Base-by-base conservation (phyloP, 106 monocot species). In the Allium cepa region DNA sequence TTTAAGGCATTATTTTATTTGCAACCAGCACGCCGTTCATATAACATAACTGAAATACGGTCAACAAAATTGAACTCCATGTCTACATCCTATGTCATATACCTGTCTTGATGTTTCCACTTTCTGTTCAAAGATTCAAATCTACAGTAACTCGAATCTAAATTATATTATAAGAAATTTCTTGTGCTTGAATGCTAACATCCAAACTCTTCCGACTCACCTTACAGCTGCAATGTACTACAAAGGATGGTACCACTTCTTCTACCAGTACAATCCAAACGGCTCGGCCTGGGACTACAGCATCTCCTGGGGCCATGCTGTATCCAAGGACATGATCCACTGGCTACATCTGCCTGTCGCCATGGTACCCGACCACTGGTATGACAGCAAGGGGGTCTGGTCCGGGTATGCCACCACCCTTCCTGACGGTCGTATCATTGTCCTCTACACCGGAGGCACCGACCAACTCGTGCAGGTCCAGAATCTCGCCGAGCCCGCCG, bases 201-300 rank as follows among this genome's bases (percentile, higher is more conserved):
- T 36, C 36, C 36, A 36, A 36, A 36, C 36, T 36, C 36, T 36
- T 36, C 36, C 36, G 5, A 36, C 36, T 36, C 5, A 36, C 36
- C 4, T 3, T 36, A 5, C 36, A 84, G 85, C 79, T 10, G 85
- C 88, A 12, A 57, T 85, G 47, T 89, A 55, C 62, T 85, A 89
- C 75, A 85, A 82, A 22, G 88, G 88, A 0, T 89, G 88, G 88
- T 89, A 88, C 79, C 88, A 88, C 13, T 68, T 88, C 11, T 88
- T 84, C 71, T 88, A 88, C 81, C 84, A 88, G 36, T 76, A 88
- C 76, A 88, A 88, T 63, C 84, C 84, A 3, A 71, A 72, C 16
- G 46, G 49, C 1, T 70, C 85, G 2, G 61, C 79, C 28, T 89
- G 88, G 88, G 88, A 79, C 12, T 36, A 4, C 36, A 77, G 82